phyloP scores from a whole-genome alignment of 805 yeast species.

The Nakazawaea ishiwadae region DNA sequence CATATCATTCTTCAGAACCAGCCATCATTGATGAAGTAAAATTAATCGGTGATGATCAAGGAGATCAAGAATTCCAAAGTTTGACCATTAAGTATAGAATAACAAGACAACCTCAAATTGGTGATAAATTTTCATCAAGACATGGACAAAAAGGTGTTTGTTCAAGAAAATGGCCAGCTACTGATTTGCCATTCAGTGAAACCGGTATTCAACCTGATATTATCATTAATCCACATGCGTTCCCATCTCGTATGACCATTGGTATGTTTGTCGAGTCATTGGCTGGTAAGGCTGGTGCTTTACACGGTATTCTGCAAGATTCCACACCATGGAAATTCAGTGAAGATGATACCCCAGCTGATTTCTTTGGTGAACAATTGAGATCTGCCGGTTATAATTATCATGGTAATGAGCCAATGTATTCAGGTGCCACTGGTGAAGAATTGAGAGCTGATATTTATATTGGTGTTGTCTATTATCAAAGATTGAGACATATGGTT shows the following conservation, averaged over 20 bases:
- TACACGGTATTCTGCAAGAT: conserved; percentile 97
- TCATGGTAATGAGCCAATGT: conserved; percentile 98
- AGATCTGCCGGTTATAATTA: conserved; percentile 86
- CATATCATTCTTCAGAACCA: conserved; percentile 91
- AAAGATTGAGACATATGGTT: conserved; percentile 98
- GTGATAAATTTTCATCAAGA: conserved; percentile 95
- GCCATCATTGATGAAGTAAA: conserved; percentile 96
- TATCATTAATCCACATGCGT: conserved; percentile 97
- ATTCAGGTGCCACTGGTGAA: conserved; percentile 97
- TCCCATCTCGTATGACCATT: conserved; percentile 99
- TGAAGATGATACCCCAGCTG: conserved; percentile 94
- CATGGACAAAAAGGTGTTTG: conserved; percentile 99
- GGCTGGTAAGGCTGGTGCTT: conserved; percentile 98
- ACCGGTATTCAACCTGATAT: conserved; percentile 96
- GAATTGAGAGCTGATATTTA: conserved; percentile 94
- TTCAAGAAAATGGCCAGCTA: conserved; percentile 95
- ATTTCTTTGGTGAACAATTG: conserved; percentile 93
- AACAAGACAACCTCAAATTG: conserved; percentile 89
- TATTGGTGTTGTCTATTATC: conserved; percentile 95
- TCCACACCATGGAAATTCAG: conserved; percentile 94
- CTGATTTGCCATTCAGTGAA: conserved; percentile 96
- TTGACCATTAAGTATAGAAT: conserved; percentile 86
- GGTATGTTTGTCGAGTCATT: conserved; percentile 98
- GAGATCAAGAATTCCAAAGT: conserved; percentile 74
- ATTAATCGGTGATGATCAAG: conserved; percentile 76